These are phyloP conservation scores for Orychophragmus violaceus DNA, from an alignment of 345 rosid species.

Conservation along the genomic window DNA sequence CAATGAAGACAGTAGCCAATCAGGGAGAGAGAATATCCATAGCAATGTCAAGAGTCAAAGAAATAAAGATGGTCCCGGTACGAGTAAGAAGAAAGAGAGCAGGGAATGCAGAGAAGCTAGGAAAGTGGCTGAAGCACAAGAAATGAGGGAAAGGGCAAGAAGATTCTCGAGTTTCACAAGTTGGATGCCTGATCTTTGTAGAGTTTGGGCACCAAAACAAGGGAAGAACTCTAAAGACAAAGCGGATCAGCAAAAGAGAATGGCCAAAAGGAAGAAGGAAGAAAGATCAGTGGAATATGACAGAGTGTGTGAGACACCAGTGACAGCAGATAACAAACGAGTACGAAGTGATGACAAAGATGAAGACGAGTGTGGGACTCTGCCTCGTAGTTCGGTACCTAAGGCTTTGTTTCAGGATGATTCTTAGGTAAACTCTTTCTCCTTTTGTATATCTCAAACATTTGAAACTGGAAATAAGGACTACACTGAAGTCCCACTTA, in stretches of 20 bases:
- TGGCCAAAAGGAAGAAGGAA: conserved; percentile 44
- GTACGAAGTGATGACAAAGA: conserved; percentile 29
- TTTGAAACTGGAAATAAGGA: neutral
- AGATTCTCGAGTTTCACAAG: conserved; percentile 75
- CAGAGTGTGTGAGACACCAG: conserved; percentile 76
- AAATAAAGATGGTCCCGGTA: conserved; percentile 19
- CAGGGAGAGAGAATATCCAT: conserved; percentile 40
- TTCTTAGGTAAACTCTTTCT: conserved; percentile 5
- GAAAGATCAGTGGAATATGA: conserved; percentile 42
- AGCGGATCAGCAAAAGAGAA: conserved; percentile 33
- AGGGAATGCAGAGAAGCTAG: conserved; percentile 27
- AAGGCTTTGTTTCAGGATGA: conserved; percentile 72
- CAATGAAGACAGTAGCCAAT: conserved; percentile 68
- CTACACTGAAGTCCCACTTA: neutral
- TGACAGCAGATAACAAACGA: conserved; percentile 40
- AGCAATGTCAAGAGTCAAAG: conserved; percentile 30
- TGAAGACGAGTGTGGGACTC: conserved; percentile 18
- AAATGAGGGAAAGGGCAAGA: conserved; percentile 74
- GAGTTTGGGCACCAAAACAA: conserved; percentile 93
- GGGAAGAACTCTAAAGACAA: conserved; percentile 24
- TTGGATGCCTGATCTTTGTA: conserved; percentile 79
- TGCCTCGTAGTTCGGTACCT: conserved; percentile 42
- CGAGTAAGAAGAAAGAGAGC: conserved; percentile 34
- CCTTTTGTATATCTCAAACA: neutral
- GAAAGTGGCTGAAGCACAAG: conserved; percentile 56